A percentile compares a stretch with the other conserved stretches of the same genome.
These are phyloP conservation scores for Heterobasidion occidentale DNA, from an alignment of 1,284 basidiomycete species.

Conservation along the genomic window DNA sequence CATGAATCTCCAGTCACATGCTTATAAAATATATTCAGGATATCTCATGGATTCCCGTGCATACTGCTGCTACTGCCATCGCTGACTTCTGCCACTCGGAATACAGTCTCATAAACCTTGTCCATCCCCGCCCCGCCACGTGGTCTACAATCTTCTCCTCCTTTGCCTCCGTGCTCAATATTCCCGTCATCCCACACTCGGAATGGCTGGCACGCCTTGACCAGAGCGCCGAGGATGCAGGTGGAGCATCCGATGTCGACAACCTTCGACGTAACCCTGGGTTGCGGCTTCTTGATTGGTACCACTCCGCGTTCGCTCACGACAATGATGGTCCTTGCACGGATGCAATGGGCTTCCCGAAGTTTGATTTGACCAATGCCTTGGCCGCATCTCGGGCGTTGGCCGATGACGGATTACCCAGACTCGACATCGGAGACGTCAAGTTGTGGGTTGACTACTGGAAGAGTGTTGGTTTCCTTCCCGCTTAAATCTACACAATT, in stretches of 20 bases:
- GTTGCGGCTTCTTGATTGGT: neutral
- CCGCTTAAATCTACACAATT: too few relatives aligned
- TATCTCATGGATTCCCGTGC: slow-evolving; percentile 17
- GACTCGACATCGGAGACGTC: too few relatives aligned
- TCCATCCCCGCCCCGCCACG: slow-evolving; percentile 18
- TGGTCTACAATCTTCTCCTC: slow-evolving; percentile 12
- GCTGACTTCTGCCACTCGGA: slow-evolving; percentile 11
- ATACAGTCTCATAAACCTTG: slow-evolving; percentile 12
- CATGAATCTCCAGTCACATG: neutral
- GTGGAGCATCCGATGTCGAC: neutral
- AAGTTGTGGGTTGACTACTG: too few relatives aligned
- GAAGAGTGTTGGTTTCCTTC: too few relatives aligned
- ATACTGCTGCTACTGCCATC: slow-evolving; percentile 13
- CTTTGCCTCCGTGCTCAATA: slow-evolving; percentile 7
- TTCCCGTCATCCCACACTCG: slow-evolving; percentile 14
- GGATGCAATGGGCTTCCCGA: slow-evolving; percentile 1
- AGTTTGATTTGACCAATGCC: neutral
- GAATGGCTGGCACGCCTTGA: slow-evolving; percentile 12
- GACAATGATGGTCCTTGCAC: neutral
- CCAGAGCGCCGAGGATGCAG: neutral
- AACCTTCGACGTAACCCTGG: neutral
- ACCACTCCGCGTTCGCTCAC: neutral
- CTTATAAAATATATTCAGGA: neutral
- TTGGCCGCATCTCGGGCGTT: neutral
- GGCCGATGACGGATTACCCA: neutral